Evolutionary conservation across 805 yeast species (phyloP).

Genomic region (Yarrowia phangngaensis): DNA sequence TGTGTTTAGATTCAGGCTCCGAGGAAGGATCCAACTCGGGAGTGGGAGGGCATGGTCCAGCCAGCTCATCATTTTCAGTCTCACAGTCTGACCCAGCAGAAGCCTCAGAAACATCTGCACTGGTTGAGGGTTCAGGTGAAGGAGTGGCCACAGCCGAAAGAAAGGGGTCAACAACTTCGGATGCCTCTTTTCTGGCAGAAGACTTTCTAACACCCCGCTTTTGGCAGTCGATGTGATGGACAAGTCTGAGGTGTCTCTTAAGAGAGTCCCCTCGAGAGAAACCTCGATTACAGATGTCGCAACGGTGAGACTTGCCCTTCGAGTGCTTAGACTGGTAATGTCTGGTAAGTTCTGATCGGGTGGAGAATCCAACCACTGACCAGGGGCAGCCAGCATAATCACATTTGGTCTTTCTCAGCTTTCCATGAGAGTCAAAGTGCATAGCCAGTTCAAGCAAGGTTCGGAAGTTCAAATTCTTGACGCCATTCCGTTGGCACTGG

Average conservation of each 20-base stretch:
- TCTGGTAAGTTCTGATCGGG: conserved; percentile 10
- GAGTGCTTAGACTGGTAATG: conserved; percentile 9
- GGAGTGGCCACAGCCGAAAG: no score
- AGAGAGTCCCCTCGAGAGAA: conserved; percentile 14
- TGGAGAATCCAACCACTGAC: conserved; percentile 10
- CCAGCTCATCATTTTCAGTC: no score
- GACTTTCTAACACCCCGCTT: no score
- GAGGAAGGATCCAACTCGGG: no score
- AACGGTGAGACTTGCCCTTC: not conserved
- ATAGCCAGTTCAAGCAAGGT: conserved; percentile 12
- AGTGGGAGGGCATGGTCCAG: no score
- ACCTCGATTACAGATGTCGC: conserved; percentile 1
- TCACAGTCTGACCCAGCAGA: no score
- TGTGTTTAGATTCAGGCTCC: no score
- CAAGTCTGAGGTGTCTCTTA: conserved; percentile 8
- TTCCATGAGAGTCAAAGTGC: conserved; percentile 15
- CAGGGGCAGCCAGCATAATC: conserved; percentile 6
- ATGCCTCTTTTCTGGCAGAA: no score
- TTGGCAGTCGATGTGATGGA: conserved; percentile 7
- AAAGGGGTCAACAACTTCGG: no score
- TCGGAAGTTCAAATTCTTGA: conserved; percentile 1
- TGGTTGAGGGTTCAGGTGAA: no score
- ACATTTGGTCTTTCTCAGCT: conserved; percentile 10
- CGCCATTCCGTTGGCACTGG: conserved; percentile 3
- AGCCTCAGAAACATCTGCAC: no score